Conservation (phyloP, 2,329 filamentous ascomycete genomes). For the Aspergillus sp. region DNA sequence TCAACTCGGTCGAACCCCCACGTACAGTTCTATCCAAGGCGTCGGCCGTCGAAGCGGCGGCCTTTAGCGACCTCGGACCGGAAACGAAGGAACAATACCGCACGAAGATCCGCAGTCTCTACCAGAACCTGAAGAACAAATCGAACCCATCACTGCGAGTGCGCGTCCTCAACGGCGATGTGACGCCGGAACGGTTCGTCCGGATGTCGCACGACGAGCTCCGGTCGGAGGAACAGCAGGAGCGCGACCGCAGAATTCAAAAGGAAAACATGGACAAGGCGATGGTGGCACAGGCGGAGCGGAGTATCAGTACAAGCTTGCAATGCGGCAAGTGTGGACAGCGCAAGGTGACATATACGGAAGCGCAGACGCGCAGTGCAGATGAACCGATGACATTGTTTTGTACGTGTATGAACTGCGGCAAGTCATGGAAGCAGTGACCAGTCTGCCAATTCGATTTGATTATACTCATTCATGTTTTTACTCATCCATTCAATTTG, state of each 20-base stretch:
- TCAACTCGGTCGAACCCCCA: conserved; percentile 61
- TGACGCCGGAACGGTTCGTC: conserved; percentile 73
- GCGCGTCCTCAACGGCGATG: conserved; percentile 73
- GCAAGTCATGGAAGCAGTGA: conserved; percentile 50
- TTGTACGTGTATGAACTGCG: conserved; percentile 51
- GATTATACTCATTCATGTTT: too few species aligned
- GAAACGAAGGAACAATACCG: conserved; percentile 75
- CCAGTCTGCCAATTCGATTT: neutral
- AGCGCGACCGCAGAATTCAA: conserved; percentile 73
- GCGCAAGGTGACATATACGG: conserved; percentile 92
- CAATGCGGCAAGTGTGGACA: conserved; percentile 90
- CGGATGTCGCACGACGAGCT: conserved; percentile 87
- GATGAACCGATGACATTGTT: conserved; percentile 74
- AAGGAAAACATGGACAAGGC: conserved; percentile 97
- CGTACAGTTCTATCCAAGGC: conserved; percentile 67
- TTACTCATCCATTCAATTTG: neutral
- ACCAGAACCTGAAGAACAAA: conserved; percentile 92
- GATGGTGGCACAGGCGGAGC: conserved; percentile 89
- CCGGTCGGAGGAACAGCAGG: conserved; percentile 79
- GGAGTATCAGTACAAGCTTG: conserved; percentile 83
- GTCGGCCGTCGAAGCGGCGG: conserved; percentile 75
- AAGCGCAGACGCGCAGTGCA: conserved; percentile 91
- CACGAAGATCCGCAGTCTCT: conserved; percentile 86
- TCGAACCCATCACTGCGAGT: conserved; percentile 76
- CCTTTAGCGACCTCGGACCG: conserved; percentile 68